A percentile compares a stretch with the other conserved stretches of the same genome.
Conservation (phyloP, 805 yeast species). For the Yarrowia yakushimensis region DNA sequence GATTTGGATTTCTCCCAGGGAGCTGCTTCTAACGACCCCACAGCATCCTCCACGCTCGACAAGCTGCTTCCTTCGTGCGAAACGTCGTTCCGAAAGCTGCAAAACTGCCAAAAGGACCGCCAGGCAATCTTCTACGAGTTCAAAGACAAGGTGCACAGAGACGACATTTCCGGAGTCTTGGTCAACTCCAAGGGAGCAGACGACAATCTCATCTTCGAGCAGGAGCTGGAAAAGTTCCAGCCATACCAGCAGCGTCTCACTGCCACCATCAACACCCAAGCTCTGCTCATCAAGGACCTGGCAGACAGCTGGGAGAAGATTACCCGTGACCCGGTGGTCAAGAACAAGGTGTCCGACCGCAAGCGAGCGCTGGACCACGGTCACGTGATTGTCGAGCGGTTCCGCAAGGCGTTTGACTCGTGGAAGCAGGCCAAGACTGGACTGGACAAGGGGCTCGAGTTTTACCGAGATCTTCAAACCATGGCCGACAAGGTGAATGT, state of each 20-base stretch:
- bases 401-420: slow-evolving; percentile 49
- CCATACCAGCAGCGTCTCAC: slow-evolving; percentile 65
- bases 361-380: slow-evolving; percentile 38
- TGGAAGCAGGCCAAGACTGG: slow-evolving; percentile 64
- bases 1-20: slow-evolving; percentile 53
- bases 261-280: slow-evolving; percentile 64
- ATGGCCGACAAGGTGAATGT: slow-evolving; percentile 8
- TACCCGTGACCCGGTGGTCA: slow-evolving; percentile 45
- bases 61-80: slow-evolving; percentile 50
- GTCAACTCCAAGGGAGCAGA: slow-evolving; percentile 60
- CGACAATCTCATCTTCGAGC: slow-evolving; percentile 57
- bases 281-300: slow-evolving; percentile 46
- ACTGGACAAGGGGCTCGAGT: slow-evolving; percentile 54
- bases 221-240: slow-evolving; percentile 72
- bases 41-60: slow-evolving; percentile 33
- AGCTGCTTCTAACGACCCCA: slow-evolving; percentile 28
- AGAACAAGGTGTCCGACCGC: slow-evolving; percentile 43
- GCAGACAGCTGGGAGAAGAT: slow-evolving; percentile 48
- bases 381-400: slow-evolving; percentile 42
- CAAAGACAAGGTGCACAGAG: slow-evolving; percentile 67
- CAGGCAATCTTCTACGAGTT: slow-evolving; percentile 57
- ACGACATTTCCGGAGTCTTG: slow-evolving; percentile 77
- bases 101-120: slow-evolving; percentile 62
- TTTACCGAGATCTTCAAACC: slow-evolving; percentile 51
- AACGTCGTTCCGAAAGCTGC: slow-evolving; percentile 56